phyloP scores from a whole-genome alignment of 78 protist species.

The Chrysochromulina parva region DNA sequence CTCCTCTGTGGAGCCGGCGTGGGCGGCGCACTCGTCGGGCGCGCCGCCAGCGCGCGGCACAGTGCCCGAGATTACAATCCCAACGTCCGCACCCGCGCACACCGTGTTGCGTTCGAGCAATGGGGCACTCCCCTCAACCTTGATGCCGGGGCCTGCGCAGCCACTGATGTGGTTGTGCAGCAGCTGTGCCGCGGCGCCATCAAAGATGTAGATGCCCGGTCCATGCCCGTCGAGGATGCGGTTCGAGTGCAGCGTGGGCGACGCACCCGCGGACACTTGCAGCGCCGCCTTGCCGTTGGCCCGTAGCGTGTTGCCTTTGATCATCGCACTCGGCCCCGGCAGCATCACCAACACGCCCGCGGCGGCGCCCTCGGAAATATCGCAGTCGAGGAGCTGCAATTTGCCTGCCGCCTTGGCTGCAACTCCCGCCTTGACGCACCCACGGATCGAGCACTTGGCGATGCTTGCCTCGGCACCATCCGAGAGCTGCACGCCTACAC shows the following conservation, averaged over 20 bases:
- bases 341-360: not conserved
- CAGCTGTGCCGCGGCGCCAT: not conserved
- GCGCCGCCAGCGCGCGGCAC: no score
- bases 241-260: not conserved
- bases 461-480: not conserved
- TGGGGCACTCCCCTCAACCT: not conserved
- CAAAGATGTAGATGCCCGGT: slow-evolving; percentile 33
- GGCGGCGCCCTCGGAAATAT: not conserved
- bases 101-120: not conserved
- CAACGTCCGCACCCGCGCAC: no score
- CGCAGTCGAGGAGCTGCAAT: not conserved
- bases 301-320: not conserved
- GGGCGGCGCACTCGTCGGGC: no score
- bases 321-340: not conserved
- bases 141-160: not conserved
- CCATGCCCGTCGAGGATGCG: slow-evolving; percentile 3
- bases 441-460: not conserved
- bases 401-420: not conserved
- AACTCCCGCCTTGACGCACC: not conserved
- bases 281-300: not conserved
- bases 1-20: no score
- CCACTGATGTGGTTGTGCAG: not conserved
- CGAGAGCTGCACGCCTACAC: slow-evolving; percentile 11
- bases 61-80: no score
- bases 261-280: not conserved